Base-by-base conservation (phyloP, 345 rosid genomes). In the Salix caprea region DNA sequence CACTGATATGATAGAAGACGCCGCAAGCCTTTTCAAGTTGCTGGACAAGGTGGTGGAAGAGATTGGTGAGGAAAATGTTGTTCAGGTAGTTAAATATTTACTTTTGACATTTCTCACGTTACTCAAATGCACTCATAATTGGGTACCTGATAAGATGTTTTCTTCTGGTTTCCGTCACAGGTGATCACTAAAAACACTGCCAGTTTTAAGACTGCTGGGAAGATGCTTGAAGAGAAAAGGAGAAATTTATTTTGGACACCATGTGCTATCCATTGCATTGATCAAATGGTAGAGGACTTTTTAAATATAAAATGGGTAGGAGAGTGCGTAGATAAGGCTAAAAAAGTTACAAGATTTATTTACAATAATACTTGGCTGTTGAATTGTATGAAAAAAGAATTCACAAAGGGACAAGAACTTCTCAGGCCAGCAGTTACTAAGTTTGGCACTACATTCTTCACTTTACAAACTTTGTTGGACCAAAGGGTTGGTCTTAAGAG, bases 161-260 rank as follows among this genome's bases (percentile, higher is more conserved):
- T 67, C 13, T 18, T 24, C n/a, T 61, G 56, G 18, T 30, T 70
- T 60, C 74, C 9, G 48, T 69, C 50, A 37, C 36, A 86, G 89
- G 86, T 86, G 50, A 84, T 86, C 82, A 84, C 89, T 11, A 74
- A 80, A 77, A 82, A 81, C 67, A 80, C 85, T 36, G 79, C 80
- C 60, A 72, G 78, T 65, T 86, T 74, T 67, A 82, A 72, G 80
- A 70, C 84, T 50, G 89, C 89, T 36, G 89, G 87, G 67, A 84
- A 86, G 87, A 84, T 84, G 87, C 89, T 86, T 77, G 85, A 84
- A 79, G 89, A 86, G 78, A 86, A 86, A 71, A 80, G 87, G 65
- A 80, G 78, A 73, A 82, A 82, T 74, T 58, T 85, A 74, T 87
- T 85, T 79, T 87, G 87, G 89, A 85, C 87, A 9, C 89, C 89